Conservation (phyloP, 139 green algal species). For the Tetradesmus lagerheimii region DNA sequence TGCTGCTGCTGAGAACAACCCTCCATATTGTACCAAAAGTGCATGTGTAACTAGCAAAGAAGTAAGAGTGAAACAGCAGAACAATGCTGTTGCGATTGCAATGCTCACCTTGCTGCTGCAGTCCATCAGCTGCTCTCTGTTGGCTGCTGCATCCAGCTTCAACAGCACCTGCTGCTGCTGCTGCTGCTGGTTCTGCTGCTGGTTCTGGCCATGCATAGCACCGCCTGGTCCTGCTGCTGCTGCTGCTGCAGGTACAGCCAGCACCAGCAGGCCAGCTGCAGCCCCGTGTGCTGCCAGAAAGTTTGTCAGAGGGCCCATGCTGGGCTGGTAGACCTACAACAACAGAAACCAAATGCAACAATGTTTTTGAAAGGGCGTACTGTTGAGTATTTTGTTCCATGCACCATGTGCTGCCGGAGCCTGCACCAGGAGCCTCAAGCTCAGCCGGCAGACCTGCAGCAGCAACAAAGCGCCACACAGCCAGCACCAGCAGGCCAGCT, state of each 20-base stretch:
- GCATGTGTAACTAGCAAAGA: too few species aligned
- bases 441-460: neutral
- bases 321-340: neutral
- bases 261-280: neutral
- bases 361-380: too few species aligned
- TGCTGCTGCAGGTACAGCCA: neutral
- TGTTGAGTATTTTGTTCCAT: neutral
- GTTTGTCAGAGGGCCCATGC: neutral
- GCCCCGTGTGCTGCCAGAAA: neutral
- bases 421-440: neutral
- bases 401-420: too few species aligned
- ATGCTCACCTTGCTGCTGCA: neutral
- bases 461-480: too few species aligned
- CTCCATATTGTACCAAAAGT: too few species aligned
- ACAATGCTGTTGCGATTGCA: too few species aligned
- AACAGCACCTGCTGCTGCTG: neutral
- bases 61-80: too few species aligned
- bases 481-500: neutral
- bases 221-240: neutral
- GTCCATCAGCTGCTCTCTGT: conserved; percentile 8
- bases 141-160: conserved; percentile 1
- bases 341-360: too few species aligned
- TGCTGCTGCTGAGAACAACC: too few species aligned
- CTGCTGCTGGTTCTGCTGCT: neutral
- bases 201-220: neutral